phyloP scores from a whole-genome alignment of 345 rosid species.

The Sonneratia caseolaris region DNA sequence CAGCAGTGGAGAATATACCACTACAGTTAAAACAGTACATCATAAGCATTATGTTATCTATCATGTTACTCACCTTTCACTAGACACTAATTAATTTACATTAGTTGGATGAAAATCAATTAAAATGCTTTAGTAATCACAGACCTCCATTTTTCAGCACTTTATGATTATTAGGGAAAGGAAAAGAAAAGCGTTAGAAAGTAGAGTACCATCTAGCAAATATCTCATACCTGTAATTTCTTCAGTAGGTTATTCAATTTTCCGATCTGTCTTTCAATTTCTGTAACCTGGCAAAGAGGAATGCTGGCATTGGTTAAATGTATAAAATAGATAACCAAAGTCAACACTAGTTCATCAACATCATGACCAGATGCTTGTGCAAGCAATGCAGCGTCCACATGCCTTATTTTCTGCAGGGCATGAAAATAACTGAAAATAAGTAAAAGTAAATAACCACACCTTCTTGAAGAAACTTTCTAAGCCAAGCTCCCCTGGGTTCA shows the following conservation, averaged over 20 bases:
- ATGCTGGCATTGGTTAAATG: not conserved
- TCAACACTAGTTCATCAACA: not conserved
- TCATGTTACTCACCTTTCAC: not conserved
- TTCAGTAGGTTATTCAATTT: slow-evolving; percentile 70
- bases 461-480: slow-evolving; percentile 80
- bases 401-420: not conserved
- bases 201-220: not conserved
- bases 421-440: not conserved
- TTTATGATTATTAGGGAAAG: not conserved
- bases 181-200: not conserved
- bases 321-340: not conserved
- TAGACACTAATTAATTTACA: not conserved
- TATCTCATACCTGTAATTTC: slow-evolving; percentile 69
- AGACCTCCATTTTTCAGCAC: not conserved
- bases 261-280: slow-evolving; percentile 73
- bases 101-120: not conserved
- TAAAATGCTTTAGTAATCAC: too few relatives aligned
- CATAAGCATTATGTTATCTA: not conserved
- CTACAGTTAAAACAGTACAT: too few relatives aligned
- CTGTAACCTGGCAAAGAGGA: slow-evolving; percentile 54
- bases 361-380: not conserved
- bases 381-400: slow-evolving; percentile 3
- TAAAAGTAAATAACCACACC: slow-evolving; percentile 16
- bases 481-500: slow-evolving; percentile 65
- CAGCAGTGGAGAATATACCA: too few relatives aligned